Conservation (phyloP, 257 asterid genomes). For the Capsicum chinense region DNA sequence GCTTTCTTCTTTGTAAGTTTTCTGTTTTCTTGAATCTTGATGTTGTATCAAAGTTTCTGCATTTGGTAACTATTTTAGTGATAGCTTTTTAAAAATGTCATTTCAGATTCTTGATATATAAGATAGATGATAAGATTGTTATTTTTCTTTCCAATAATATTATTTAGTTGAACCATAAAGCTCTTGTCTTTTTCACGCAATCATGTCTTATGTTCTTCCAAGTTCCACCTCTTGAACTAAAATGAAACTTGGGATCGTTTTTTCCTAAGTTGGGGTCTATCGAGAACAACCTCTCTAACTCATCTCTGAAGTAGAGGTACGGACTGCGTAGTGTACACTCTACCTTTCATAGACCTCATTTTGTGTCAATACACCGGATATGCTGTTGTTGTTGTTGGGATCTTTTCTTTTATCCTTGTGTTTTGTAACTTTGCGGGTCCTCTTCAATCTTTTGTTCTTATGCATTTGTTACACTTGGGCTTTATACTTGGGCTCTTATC, state of each 20-base stretch:
- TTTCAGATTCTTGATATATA: conserved; percentile 20
- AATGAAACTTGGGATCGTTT: not conserved
- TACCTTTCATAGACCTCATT: too few species aligned
- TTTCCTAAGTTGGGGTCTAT: not conserved
- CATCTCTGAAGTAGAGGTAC: too few species aligned
- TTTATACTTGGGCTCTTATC: conserved; percentile 44
- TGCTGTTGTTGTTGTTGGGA: too few species aligned
- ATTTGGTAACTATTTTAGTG: conserved; percentile 8
- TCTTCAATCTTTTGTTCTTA: conserved; percentile 39
- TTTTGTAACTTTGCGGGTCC: not conserved
- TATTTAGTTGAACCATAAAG: conserved; percentile 26
- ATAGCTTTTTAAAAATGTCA: conserved; percentile 23
- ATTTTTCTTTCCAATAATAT: not conserved
- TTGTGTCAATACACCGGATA: too few species aligned
- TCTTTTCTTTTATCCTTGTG: not conserved
- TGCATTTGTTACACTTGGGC: conserved; percentile 62
- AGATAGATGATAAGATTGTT: not conserved
- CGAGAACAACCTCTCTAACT: too few species aligned
- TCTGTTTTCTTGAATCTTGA: conserved; percentile 23
- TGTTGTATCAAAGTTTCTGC: conserved; percentile 6
- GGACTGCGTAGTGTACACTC: too few species aligned
- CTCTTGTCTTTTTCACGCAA: conserved; percentile 9
- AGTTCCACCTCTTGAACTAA: not conserved
- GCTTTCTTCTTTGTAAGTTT: not conserved
- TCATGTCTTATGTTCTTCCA: conserved; percentile 8